Base-by-base conservation (phyloP, 371 early-diverging fungal genomes). In the Lichtheimia corymbifera region DNA sequence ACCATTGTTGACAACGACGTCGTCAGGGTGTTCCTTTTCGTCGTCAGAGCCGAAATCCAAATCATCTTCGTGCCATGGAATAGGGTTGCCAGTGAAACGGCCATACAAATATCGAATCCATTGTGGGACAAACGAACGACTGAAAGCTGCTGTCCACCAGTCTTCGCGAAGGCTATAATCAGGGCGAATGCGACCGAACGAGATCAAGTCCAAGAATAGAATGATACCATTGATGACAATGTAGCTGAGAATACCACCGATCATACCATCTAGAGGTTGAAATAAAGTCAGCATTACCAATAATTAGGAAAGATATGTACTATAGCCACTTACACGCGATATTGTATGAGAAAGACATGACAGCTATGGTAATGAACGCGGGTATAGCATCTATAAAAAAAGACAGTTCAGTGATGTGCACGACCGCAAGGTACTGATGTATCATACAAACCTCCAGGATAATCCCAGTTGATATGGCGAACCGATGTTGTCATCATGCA, bases 331-430 rank as follows among this genome's bases (percentile, higher is more conserved):
- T 6, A 30, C 30, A 86, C 6, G 87, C 87, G 61, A 89, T 88
- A 4, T 85, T 85, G 75, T 89, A 91, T 7, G 88, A 85, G 59
- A 92, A 82, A 2, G 91, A 91, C 80, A 92, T 91, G 61, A 92
- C 65, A 25, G 88, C 79, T 50, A 92, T 82, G 14, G 90, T 88
- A 52, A 91, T 67, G 67, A 91, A 91, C 1, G 91, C 91, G 0
- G 91, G 91, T 42, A 92, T 81, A 17, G 85, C 84, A 65, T 92
- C 89, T 35, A 35, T 22, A 22, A 22, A 22, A 22, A 2, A 22
- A 22, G n/a, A 22, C 22, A 22, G 22, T 22, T 22, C 1, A 22
- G 22, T 22, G 22, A 22, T 22, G 22, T 22, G 22, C 22, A 22
- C 22, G 22, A 22, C 22, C 22, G 1, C 22, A 22, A 22, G 2